phyloP scores from a whole-genome alignment of 352 stramenopile species.

The Phytophthora multivora region DNA sequence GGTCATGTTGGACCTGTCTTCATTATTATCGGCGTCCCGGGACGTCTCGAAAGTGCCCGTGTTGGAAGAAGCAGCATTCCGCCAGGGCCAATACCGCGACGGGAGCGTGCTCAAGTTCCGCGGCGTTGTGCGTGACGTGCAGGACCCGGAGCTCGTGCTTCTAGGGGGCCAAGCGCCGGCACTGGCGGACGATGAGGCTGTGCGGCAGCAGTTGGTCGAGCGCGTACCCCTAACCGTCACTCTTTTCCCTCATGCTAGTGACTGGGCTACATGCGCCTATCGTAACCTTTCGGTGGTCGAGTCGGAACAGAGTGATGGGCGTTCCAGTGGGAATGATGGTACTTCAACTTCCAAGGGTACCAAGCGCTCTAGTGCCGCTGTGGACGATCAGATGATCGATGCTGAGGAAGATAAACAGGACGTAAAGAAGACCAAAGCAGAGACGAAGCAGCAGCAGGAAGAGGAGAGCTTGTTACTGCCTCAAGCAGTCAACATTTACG shows the following conservation, averaged over 20 bases:
- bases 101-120: conserved; percentile 65
- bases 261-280: conserved; percentile 55
- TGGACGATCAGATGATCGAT: conserved; percentile 13
- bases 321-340: conserved; percentile 13
- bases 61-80: conserved; percentile 57
- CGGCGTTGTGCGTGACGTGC: conserved; percentile 73
- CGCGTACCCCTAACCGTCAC: conserved; percentile 65
- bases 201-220: conserved; percentile 49
- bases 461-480: conserved; percentile 20
- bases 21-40: conserved; percentile 1
- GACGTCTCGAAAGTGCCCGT: conserved; percentile 34
- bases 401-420: background rate
- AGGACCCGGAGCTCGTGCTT: conserved; percentile 73
- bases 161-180: conserved; percentile 16
- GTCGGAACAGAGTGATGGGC: conserved; percentile 8
- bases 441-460: conserved; percentile 2
- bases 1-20: conserved; percentile 24
- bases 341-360: conserved; percentile 31
- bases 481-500: conserved; percentile 66
- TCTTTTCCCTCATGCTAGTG: conserved; percentile 61
- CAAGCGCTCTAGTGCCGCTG: conserved; percentile 51
- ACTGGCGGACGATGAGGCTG: conserved; percentile 6
- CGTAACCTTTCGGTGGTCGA: background rate
- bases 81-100: conserved; percentile 53
- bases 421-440: conserved; percentile 52